Conservation (phyloP, 2,329 filamentous ascomycete genomes). For the Alternaria metachromatica region DNA sequence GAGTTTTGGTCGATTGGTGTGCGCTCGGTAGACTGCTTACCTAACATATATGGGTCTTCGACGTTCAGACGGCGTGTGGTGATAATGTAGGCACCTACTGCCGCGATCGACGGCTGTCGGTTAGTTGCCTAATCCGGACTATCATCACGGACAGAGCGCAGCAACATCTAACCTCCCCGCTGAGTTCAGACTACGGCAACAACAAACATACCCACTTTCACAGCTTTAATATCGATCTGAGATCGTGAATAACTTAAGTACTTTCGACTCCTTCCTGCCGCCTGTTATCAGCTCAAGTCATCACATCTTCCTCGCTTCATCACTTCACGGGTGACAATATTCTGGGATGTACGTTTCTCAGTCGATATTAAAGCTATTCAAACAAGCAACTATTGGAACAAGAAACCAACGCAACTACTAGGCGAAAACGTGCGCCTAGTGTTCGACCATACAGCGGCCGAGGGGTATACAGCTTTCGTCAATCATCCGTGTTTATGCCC, state of each 20-base stretch:
- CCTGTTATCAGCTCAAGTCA: neutral
- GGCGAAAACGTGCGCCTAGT: neutral
- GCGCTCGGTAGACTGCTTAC: constrained; percentile 14
- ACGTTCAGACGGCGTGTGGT: neutral
- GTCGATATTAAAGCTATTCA: neutral
- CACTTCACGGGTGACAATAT: neutral
- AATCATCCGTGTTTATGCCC: constrained; percentile 3
- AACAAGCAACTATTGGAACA: neutral
- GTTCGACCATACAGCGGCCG: neutral
- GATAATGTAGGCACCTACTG: neutral
- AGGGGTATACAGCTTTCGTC: constrained; percentile 4
- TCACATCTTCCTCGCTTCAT: neutral
- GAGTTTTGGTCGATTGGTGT: constrained; percentile 10
- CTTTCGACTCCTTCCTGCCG: neutral
- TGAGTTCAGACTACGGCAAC: neutral
- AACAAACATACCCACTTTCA: neutral
- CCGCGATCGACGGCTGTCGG: neutral
- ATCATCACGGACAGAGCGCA: neutral
- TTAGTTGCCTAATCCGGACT: neutral
- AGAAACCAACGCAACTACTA: neutral
- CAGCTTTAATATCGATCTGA: neutral
- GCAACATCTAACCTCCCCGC: neutral
- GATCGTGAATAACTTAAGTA: neutral
- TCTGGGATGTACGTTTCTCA: neutral
- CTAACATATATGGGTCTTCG: constrained; percentile 1